phyloP scores from a whole-genome alignment of 2,329 filamentous ascomycete species.

The Aureobasidium sp. region DNA sequence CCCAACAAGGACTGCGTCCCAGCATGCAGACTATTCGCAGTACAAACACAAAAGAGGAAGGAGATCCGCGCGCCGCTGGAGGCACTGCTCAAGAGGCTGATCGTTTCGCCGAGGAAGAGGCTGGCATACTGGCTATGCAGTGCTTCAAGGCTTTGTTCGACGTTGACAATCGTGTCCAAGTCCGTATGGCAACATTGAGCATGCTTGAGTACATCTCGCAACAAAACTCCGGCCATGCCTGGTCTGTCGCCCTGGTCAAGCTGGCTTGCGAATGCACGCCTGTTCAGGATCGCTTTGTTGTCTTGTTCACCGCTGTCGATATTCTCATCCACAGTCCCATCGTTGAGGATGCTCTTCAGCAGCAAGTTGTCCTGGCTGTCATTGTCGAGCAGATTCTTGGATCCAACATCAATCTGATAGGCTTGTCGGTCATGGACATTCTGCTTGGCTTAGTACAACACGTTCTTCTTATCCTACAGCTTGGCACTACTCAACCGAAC shows the following conservation, averaged over 20 bases:
- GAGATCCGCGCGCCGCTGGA: slow-evolving; percentile 59
- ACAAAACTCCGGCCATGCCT: slow-evolving; percentile 44
- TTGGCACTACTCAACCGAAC: slow-evolving; percentile 32
- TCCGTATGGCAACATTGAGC: slow-evolving; percentile 66
- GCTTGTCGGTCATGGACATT: slow-evolving; percentile 92
- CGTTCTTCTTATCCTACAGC: slow-evolving; percentile 68
- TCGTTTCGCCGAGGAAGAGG: slow-evolving; percentile 81
- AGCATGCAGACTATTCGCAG: slow-evolving; percentile 75
- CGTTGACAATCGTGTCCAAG: slow-evolving; percentile 72
- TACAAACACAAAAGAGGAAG: slow-evolving; percentile 56
- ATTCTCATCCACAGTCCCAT: slow-evolving; percentile 61
- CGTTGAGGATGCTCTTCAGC: slow-evolving; percentile 61
- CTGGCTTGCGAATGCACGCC: slow-evolving; percentile 80
- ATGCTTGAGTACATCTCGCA: slow-evolving; percentile 64
- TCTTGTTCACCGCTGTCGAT: slow-evolving; percentile 76
- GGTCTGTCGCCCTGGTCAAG: slow-evolving; percentile 76
- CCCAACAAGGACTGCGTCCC: slow-evolving; percentile 41
- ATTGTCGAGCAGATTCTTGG: slow-evolving; percentile 77
- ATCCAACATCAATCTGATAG: slow-evolving; percentile 88
- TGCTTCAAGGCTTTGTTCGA: slow-evolving; percentile 82
- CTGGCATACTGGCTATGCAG: slow-evolving; percentile 73
- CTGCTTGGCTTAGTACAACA: slow-evolving; percentile 78
- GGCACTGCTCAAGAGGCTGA: slow-evolving; percentile 82
- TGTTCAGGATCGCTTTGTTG: slow-evolving; percentile 88
- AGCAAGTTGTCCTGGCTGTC: slow-evolving; percentile 67